A percentile compares a stretch with the other conserved stretches of the same genome.
Conservation (phyloP, 2,329 filamentous ascomycete genomes). For the Colletotrichum lindemuthianum region DNA sequence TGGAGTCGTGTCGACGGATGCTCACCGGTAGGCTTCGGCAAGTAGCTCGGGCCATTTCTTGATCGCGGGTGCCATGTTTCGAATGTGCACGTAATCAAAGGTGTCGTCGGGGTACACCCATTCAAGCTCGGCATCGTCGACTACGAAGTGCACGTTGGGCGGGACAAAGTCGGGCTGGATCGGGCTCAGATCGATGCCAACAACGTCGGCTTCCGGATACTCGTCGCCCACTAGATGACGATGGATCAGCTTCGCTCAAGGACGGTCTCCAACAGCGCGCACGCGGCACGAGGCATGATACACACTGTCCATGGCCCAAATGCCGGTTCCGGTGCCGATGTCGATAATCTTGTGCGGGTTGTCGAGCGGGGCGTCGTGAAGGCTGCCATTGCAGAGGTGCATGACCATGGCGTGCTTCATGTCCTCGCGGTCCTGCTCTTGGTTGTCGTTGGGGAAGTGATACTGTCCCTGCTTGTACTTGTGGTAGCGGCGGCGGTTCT, state of each 20-base stretch:
- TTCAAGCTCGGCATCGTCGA: slow-evolving; percentile 40
- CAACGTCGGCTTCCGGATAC: slow-evolving; percentile 4
- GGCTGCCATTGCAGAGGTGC: slow-evolving; percentile 46
- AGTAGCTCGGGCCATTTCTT: slow-evolving; percentile 32
- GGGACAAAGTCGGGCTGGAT: slow-evolving; percentile 33
- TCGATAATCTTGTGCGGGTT: slow-evolving; percentile 4
- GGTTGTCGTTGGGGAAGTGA: slow-evolving; percentile 46
- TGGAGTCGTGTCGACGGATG: not conserved
- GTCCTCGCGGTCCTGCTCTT: slow-evolving; percentile 37
- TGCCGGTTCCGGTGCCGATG: slow-evolving; percentile 5
- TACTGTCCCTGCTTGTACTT: slow-evolving; percentile 51
- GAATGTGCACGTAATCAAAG: slow-evolving; percentile 48
- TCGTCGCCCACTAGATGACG: not conserved
- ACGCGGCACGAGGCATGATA: not conserved
- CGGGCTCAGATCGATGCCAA: slow-evolving; percentile 17
- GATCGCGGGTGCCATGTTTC: slow-evolving; percentile 47
- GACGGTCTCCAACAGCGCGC: too few species aligned
- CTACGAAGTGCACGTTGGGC: slow-evolving; percentile 40
- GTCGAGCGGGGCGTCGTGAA: slow-evolving; percentile 54
- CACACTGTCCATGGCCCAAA: slow-evolving; percentile 3
- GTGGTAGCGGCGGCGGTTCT: slow-evolving; percentile 54
- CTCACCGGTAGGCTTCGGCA: not conserved
- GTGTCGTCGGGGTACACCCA: slow-evolving; percentile 39
- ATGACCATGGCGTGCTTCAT: slow-evolving; percentile 54
- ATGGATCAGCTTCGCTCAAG: not conserved